Conservation (phyloP, 139 green algal genomes). For the Chlamydomonas sp. region DNA sequence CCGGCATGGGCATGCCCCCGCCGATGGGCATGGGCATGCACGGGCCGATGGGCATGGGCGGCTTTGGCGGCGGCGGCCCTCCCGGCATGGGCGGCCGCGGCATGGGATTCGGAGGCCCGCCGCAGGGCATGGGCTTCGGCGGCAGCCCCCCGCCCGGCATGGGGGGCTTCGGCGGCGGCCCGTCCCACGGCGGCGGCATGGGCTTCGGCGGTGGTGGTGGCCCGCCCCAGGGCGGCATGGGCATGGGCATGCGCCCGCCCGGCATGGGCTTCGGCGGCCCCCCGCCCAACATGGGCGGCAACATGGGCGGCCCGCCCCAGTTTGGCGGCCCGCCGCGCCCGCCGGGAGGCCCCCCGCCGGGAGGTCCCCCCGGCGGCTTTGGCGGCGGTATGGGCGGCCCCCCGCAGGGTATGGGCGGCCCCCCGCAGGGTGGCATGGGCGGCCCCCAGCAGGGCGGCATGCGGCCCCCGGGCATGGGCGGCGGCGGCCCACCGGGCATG, state of each 20-base stretch:
- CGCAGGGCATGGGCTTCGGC: neutral
- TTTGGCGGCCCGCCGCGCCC: neutral
- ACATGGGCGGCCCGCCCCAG: neutral
- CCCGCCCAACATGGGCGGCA: slow-evolving; percentile 5
- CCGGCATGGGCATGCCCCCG: neutral
- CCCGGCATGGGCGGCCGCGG: slow-evolving; percentile 20
- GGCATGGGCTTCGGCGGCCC: slow-evolving; percentile 5
- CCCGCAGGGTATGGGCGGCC: too few species aligned
- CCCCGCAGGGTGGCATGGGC: too few species aligned
- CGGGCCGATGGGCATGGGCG: slow-evolving; percentile 19
- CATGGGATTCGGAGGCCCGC: slow-evolving; percentile 1
- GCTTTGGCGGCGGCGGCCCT: neutral
- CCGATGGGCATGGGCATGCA: slow-evolving; percentile 19
- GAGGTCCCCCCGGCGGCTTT: neutral
- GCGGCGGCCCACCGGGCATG: neutral
- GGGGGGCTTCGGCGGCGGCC: slow-evolving; percentile 13
- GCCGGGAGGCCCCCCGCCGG: neutral
- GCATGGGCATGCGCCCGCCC: slow-evolving; percentile 1
- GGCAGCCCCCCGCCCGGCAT: slow-evolving; percentile 16
- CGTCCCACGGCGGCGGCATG: slow-evolving; percentile 3
- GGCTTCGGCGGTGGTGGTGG: neutral
- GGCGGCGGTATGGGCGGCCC: neutral
- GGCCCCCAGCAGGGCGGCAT: too few species aligned
- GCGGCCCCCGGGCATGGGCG: neutral
- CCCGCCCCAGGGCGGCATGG: neutral